A percentile compares a stretch with the other conserved stretches of the same genome.
Evolutionary conservation across 495 filamentous ascomycete genomes (phyloP).

Genomic region (Entonaema liquescens): DNA sequence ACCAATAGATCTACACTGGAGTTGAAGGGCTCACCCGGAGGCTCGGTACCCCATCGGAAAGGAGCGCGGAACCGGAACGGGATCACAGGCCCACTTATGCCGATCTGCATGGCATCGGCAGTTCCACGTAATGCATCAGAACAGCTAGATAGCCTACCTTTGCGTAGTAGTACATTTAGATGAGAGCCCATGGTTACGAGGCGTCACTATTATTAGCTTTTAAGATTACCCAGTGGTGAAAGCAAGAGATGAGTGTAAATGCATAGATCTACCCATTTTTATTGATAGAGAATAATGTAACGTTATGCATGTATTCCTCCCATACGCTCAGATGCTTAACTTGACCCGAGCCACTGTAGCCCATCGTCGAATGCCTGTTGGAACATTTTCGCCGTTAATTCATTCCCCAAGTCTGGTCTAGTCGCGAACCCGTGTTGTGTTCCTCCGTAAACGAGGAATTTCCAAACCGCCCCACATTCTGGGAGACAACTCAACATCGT

Average conservation of each 20-base stretch:
- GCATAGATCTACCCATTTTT: no score
- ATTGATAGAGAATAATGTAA: background rate
- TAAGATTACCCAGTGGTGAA: no score
- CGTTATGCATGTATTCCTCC: background rate
- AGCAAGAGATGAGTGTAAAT: no score
- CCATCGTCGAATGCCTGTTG: slow-evolving; percentile 19
- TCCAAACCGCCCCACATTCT: slow-evolving; percentile 5
- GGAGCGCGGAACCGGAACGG: background rate
- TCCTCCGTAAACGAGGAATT: slow-evolving; percentile 18
- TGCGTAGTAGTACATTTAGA: background rate
- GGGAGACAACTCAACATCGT: slow-evolving; percentile 7
- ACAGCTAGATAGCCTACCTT: background rate
- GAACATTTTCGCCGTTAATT: slow-evolving; percentile 17
- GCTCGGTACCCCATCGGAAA: background rate
- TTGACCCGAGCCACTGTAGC: slow-evolving; percentile 1
- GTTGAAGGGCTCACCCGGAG: background rate
- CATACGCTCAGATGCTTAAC: background rate
- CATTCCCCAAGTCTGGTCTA: slow-evolving; percentile 13
- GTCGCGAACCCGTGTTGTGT: slow-evolving; percentile 22
- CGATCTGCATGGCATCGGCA: background rate
- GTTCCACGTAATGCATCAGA: background rate
- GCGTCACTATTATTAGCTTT: no score
- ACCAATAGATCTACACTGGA: background rate
- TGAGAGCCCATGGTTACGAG: no score
- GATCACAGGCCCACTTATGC: background rate